Evolutionary conservation across 352 stramenopile genomes (phyloP).

Genomic region (Phytophthora pinifolia): DNA sequence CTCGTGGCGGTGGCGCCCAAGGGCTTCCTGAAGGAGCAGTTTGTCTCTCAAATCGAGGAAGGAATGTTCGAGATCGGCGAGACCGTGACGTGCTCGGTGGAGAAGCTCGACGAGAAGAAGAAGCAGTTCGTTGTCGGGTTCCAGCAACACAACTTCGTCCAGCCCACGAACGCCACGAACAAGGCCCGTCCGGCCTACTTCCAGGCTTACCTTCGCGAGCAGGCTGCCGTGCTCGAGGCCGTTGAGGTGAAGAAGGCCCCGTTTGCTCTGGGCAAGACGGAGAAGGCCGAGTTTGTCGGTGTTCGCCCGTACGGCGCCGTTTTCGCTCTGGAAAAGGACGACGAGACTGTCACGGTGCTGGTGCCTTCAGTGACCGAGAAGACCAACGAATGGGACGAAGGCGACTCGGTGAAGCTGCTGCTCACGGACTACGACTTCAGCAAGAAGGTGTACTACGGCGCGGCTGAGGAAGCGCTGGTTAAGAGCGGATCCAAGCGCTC

Average conservation of each 20-base stretch:
- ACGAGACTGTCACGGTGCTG: slow-evolving; percentile 67
- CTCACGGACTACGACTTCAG: slow-evolving; percentile 87
- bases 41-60: slow-evolving; percentile 65
- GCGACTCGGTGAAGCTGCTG: slow-evolving; percentile 68
- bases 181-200: slow-evolving; percentile 50
- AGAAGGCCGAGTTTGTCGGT: slow-evolving; percentile 84
- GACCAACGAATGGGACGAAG: slow-evolving; percentile 50
- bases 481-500: slow-evolving; percentile 66
- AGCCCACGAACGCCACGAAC: slow-evolving; percentile 33
- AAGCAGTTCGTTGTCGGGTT: slow-evolving; percentile 85
- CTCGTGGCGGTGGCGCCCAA: slow-evolving; percentile 81
- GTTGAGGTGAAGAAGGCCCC: slow-evolving; percentile 22
- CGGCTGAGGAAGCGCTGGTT: slow-evolving; percentile 47
- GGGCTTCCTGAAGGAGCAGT: slow-evolving; percentile 75
- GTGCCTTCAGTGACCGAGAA: slow-evolving; percentile 48
- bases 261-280: slow-evolving; percentile 64
- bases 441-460: slow-evolving; percentile 80
- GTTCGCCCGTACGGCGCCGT: slow-evolving; percentile 85
- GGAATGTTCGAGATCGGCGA: slow-evolving; percentile 86
- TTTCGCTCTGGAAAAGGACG: slow-evolving; percentile 72
- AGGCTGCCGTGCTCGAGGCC: slow-evolving; percentile 11
- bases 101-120: slow-evolving; percentile 74
- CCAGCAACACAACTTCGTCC: slow-evolving; percentile 38
- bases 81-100: slow-evolving; percentile 79
- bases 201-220: slow-evolving; percentile 57